Base-by-base conservation (phyloP, 768 basidiomycete genomes). In the Favolaschia claudopus region DNA sequence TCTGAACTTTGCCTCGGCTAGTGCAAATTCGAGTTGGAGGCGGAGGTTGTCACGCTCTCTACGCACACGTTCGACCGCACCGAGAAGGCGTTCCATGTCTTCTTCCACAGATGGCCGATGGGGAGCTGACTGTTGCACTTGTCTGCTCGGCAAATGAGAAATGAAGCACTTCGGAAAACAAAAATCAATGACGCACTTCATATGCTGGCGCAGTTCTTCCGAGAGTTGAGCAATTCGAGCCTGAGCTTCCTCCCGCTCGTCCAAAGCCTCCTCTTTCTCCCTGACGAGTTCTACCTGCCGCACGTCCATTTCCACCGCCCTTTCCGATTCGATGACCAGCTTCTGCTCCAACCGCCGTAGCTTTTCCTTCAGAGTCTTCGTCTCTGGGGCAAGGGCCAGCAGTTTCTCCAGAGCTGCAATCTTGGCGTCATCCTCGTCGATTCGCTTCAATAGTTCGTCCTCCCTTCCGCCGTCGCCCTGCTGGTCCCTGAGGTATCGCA, bases 391-490 rank as follows among this genome's bases (percentile, higher is more conserved):
- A 28, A 79, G 79, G 22, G 75, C 69, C 3, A 84, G 67, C 70
- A 84, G 71, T 40, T 69, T 72, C 67, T 89, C 86, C 54, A 91
- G 67, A 3, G 84, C 80, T 4, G 75, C 72, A 32, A 91, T 86
- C 71, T 85, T 89, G 6, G 83, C 85, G 44, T 87, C 87, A 60
- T 92, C 89, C 66, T 89, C 88, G 39, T 92, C 89, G 27, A 92
- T 85, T 62, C 91, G 79, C 70, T 81, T 78, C 69, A 88, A 59
- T 27, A 92, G 67, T 51, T 85, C 85, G 24, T 82, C 80, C 68
- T 92, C 91, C 47, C 90, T 76, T 57, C 76, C 75, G 20, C 72
- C 76, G 25, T 79, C 72, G 2, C 76, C 83, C 22, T 72, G 70
- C 29, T 79, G 75, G 29, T 70, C 76, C 66, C 68, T 76, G 39